Percentiles rank a stretch among this genome's conserved stretches.
phyloP scores from a whole-genome alignment of 805 yeast species.

The Yamadazyma takamatsuzukensis region DNA sequence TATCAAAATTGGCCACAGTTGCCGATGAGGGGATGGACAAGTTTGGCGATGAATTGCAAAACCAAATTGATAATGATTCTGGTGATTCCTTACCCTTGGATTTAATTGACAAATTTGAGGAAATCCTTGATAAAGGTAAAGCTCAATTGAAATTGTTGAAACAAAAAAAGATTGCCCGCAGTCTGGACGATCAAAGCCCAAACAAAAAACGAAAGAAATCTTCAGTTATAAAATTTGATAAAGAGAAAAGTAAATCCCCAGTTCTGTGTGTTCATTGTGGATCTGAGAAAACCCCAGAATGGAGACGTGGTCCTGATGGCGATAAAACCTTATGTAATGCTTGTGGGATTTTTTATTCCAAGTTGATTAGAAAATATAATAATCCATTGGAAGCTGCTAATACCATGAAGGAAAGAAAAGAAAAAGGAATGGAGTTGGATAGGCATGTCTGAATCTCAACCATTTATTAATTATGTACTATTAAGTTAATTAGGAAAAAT shows the following conservation, averaged over 20 bases:
- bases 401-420: slow-evolving; percentile 24
- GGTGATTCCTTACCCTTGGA: too few relatives aligned
- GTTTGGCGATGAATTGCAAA: too few relatives aligned
- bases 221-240: neutral
- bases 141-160: too few relatives aligned
- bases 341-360: slow-evolving; percentile 77
- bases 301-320: slow-evolving; percentile 90
- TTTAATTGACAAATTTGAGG: too few relatives aligned
- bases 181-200: too few relatives aligned
- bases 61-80: too few relatives aligned
- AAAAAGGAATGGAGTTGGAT: slow-evolving; percentile 13
- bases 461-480: neutral
- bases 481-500: too few relatives aligned
- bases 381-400: slow-evolving; percentile 33
- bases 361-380: slow-evolving; percentile 51
- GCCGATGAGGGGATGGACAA: too few relatives aligned
- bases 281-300: slow-evolving; percentile 76
- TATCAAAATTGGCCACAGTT: too few relatives aligned
- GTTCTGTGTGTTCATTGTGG: slow-evolving; percentile 56
- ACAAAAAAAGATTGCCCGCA: too few relatives aligned
- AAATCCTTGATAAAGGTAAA: too few relatives aligned
- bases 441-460: slow-evolving; percentile 12
- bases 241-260: neutral
- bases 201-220: neutral
- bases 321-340: slow-evolving; percentile 85